Evolutionary conservation across 225 moss, liverwort and hornwort species (phyloP).

Genomic region (Takakia lepidozioides): DNA sequence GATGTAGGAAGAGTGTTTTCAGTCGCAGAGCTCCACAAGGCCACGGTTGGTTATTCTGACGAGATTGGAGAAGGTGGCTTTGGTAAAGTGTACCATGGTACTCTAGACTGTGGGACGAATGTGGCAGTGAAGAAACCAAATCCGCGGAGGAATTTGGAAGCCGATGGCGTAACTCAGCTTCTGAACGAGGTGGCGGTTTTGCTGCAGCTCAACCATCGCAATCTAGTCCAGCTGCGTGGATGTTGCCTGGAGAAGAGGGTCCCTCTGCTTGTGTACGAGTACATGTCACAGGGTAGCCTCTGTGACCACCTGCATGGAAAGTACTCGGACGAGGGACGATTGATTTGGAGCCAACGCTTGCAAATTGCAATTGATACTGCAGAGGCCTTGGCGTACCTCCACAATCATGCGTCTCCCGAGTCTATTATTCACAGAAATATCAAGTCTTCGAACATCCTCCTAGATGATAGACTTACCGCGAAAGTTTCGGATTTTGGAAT

Average conservation of each 20-base stretch:
- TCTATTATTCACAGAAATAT: slow-evolving; percentile 4
- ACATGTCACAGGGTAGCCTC: no score
- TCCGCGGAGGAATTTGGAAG: no score
- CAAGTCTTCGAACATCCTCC: slow-evolving; percentile 3
- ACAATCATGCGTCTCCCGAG: background rate
- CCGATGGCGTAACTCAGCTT: background rate
- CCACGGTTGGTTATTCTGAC: slow-evolving; percentile 1
- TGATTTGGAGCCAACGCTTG: no score
- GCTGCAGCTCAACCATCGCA: no score
- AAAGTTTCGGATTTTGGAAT: no score
- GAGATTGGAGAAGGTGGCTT: slow-evolving; percentile 6
- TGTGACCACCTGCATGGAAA: slow-evolving; percentile 7
- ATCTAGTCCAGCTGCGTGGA: no score
- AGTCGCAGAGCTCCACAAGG: background rate
- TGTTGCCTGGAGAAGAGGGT: no score
- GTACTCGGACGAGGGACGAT: background rate
- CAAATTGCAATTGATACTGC: no score
- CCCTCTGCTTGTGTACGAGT: no score
- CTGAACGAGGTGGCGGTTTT: no score
- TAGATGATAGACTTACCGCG: no score
- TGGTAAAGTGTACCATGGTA: slow-evolving; percentile 4
- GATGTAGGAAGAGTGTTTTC: slow-evolving; percentile 3
- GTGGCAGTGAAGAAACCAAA: background rate
- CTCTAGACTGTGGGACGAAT: background rate
- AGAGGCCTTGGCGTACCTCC: background rate